Evolutionary conservation across 2,329 filamentous ascomycete species (phyloP), one percentile per base, ranked within the genome.

Genomic region (Fusarium newnesense): DNA sequence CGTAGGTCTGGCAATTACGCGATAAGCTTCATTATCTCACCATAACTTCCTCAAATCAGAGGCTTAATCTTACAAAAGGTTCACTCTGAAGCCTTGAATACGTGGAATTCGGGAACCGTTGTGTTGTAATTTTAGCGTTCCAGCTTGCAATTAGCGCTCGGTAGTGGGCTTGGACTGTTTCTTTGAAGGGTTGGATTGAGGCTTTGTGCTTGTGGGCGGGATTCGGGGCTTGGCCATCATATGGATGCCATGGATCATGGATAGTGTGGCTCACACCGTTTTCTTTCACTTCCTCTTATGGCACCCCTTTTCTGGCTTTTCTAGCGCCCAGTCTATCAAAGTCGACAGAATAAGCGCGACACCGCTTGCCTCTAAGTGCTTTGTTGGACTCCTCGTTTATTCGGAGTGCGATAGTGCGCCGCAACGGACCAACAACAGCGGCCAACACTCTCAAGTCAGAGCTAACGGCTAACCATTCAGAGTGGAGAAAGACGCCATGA

Each of bases 341-440:
- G 59, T 54, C 69, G 69, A 64, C 73, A 75, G 64, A 70, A 68
- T 64, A 64, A 64, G 46, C 64, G 58, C 43, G 32, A 67, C 56
- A 44, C 28, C 34, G 32, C 50, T 37, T n/a, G 24, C 24, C 54
- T 36, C 32, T 9, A 21, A 21, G 32, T 60, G 40, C 53, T 30
- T 37, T 42, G 56, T 19, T 39, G 39, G 50, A 46, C 49, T 60
- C 43, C 60, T 73, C 58, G 49, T 69, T 28, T 67, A 68, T 69
- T 75, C 64, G 61, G 73, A 76, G 75, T 68, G 67, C 71, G 71
- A 73, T 65, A 76, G 71, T 76, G 71, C 68, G 64, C 46, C 44
- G 39, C 63, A 57, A 61, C 69, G 56, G 30, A 49, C 64, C 74
- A 64, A 50, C 49, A 53, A 37, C 50, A 37, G 13, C 34, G 30